Conservation (phyloP, 768 basidiomycete genomes). For the Thelephora ganbajun region DNA sequence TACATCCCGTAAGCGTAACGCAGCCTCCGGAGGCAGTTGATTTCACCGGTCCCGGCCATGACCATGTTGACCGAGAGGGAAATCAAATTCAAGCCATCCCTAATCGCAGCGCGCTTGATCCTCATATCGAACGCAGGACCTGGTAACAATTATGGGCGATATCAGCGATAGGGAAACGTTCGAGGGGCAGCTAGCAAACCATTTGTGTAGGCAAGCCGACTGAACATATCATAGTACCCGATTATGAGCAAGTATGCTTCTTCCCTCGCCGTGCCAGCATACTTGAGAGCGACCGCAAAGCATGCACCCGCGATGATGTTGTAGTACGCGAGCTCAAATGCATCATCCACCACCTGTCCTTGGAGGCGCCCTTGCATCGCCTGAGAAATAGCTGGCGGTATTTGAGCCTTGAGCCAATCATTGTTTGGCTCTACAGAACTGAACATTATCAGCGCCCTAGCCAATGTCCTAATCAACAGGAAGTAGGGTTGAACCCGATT, state of each 20-base stretch:
- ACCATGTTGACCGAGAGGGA: slow-evolving; percentile 81
- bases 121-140: slow-evolving; percentile 75
- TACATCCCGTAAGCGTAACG: slow-evolving; percentile 86
- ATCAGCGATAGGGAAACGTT: neutral
- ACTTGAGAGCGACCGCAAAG: slow-evolving; percentile 85
- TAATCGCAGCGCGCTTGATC: slow-evolving; percentile 75
- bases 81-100: slow-evolving; percentile 81
- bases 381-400: slow-evolving; percentile 52
- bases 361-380: slow-evolving; percentile 39
- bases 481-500: slow-evolving; percentile 84
- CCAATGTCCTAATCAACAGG: slow-evolving; percentile 67
- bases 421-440: slow-evolving; percentile 52
- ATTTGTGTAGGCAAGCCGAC: slow-evolving; percentile 49
- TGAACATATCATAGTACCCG: slow-evolving; percentile 69
- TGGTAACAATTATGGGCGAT: slow-evolving; percentile 14
- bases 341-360: slow-evolving; percentile 44
- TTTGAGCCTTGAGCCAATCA: slow-evolving; percentile 58
- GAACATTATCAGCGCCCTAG: slow-evolving; percentile 80
- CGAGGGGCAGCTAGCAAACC: slow-evolving; percentile 28
- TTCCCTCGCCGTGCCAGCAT: slow-evolving; percentile 84
- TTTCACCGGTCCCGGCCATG: slow-evolving; percentile 95
- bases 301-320: slow-evolving; percentile 86
- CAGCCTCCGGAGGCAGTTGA: slow-evolving; percentile 75
- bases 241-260: slow-evolving; percentile 80
- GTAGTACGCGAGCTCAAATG: slow-evolving; percentile 80